A percentile compares a stretch with the other conserved stretches of the same genome.
Evolutionary conservation across 116 monocot species (phyloP).

Genomic region (Papilionanthe hybrid): DNA sequence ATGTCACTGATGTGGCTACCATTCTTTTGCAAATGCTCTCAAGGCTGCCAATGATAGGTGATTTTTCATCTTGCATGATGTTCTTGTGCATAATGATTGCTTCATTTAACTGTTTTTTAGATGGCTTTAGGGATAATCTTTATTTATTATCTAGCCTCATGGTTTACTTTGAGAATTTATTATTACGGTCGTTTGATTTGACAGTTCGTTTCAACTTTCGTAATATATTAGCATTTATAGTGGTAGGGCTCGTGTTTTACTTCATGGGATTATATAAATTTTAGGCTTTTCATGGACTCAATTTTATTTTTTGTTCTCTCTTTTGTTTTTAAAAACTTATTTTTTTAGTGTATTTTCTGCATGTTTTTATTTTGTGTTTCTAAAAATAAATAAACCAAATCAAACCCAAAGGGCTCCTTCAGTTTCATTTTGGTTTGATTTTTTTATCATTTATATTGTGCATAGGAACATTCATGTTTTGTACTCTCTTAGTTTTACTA

Average conservation of each 20-base stretch:
- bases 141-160: not conserved
- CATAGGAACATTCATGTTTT: not conserved
- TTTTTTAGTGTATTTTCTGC: too few relatives aligned
- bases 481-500: not conserved
- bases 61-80: constrained; percentile 7
- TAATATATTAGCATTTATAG: too few relatives aligned
- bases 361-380: too few relatives aligned
- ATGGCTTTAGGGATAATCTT: not conserved
- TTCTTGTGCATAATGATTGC: not conserved
- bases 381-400: too few relatives aligned
- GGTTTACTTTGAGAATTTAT: not conserved
- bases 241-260: too few relatives aligned
- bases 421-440: not conserved
- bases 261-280: too few relatives aligned
- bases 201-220: too few relatives aligned
- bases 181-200: not conserved
- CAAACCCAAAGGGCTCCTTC: too few relatives aligned
- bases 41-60: constrained; percentile 71
- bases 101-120: not conserved
- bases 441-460: not conserved
- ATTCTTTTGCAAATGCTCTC: constrained; percentile 81
- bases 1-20: constrained; percentile 73
- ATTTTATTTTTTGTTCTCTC: too few relatives aligned
- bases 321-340: too few relatives aligned
- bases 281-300: too few relatives aligned